Evolutionary conservation across 805 yeast genomes (phyloP), one percentile per base, ranked within the genome.

Genomic region (Candida odintsovae): DNA sequence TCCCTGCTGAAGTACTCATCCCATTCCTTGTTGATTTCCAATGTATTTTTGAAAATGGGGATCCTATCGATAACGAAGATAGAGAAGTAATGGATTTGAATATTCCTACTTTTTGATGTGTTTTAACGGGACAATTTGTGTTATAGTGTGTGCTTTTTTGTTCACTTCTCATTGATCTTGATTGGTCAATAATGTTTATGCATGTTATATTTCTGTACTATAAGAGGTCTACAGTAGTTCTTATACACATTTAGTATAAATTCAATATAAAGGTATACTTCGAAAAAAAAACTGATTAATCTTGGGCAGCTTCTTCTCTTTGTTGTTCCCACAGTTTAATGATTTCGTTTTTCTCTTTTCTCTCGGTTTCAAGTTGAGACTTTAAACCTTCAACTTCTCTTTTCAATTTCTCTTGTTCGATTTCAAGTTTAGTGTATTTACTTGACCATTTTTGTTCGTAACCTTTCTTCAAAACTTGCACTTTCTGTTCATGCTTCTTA

Each of bases 401-500:
- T 51, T 66, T 67, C 41, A 75, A 59, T 21, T 70, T 70, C 29
- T 71, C 72, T 46, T 69, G 74, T 49, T 77, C 79, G 37, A 64
- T 53, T 12, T 65, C 64, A 21, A 71, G 59, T 47, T 67, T 71
- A 41, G 66, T 71, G 50, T 70, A 67, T 56, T 71, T 76, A 50
- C 62, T 59, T 42, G 72, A 66, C 71, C 76, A 78, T 55, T 76
- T 79, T 28, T 68, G 65, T 54, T 80, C 84, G 57, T 77, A 79
- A 3, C 78, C 80, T 47, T 75, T 73, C 59, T 78, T 83, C 56
- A 82, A 66, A 28, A 78, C 75, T 13, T 73, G 72, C 9, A 86
- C 84, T 62, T 86, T 86, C 44, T 77, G 76, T 50, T 82, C 87
- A 58, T 87, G 95, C 59, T 87, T 86, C 42, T 83, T 80, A 2